phyloP scores from a whole-genome alignment of 2,329 filamentous ascomycete genomes.

The Trichophyton equinum region DNA sequence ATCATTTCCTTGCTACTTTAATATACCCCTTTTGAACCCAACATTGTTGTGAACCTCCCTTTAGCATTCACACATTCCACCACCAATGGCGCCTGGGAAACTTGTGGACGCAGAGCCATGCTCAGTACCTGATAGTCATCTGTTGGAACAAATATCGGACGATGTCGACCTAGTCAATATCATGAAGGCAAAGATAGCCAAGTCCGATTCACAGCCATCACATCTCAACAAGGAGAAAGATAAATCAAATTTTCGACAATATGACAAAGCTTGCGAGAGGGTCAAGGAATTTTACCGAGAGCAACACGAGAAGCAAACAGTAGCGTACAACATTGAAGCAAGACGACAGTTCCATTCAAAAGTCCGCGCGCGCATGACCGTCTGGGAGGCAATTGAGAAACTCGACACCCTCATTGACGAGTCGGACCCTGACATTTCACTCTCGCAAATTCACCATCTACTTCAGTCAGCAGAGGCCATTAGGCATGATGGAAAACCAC shows the following conservation, averaged over 20 bases:
- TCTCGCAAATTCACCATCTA: slow-evolving; percentile 81
- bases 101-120: background rate
- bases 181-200: slow-evolving; percentile 35
- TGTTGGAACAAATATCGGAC: slow-evolving; percentile 29
- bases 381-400: slow-evolving; percentile 89
- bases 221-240: slow-evolving; percentile 2
- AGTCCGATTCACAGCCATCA: background rate
- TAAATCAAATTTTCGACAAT: slow-evolving; percentile 53
- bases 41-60: background rate
- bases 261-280: slow-evolving; percentile 61
- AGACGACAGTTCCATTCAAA: slow-evolving; percentile 58
- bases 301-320: slow-evolving; percentile 41
- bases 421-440: slow-evolving; percentile 75
- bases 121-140: background rate
- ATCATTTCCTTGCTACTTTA: background rate
- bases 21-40: background rate
- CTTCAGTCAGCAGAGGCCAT: slow-evolving; percentile 88
- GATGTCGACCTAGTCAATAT: slow-evolving; percentile 50
- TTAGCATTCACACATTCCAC: background rate
- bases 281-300: slow-evolving; percentile 69
- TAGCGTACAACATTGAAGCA: slow-evolving; percentile 68
- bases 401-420: slow-evolving; percentile 85
- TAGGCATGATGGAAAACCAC: slow-evolving; percentile 49
- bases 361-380: slow-evolving; percentile 61
- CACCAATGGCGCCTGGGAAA: slow-evolving; percentile 10